Conservation (phyloP, 2,329 filamentous ascomycete genomes). For the Ophiostoma sp. region DNA sequence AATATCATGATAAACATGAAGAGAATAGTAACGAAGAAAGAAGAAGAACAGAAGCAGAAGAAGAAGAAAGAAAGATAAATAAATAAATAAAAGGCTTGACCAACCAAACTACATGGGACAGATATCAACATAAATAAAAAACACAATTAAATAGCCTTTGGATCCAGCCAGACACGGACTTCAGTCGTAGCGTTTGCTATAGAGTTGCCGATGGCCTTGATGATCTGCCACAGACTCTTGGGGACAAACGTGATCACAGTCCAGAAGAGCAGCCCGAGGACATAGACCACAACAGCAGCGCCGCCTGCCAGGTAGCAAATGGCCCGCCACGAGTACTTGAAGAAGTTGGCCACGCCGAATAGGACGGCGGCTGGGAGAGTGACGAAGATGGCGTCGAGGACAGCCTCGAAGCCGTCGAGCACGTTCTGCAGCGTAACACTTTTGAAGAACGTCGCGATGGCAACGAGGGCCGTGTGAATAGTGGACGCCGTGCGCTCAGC, state of each 20-base stretch:
- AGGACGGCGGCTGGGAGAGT: slow-evolving; percentile 25
- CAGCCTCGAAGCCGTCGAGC: slow-evolving; percentile 34
- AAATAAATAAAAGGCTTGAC: not conserved
- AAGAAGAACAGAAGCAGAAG: not conserved
- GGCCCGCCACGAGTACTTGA: not conserved
- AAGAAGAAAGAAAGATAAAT: not conserved
- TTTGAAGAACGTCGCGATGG: slow-evolving; percentile 31
- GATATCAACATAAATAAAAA: not conserved
- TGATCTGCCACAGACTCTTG: slow-evolving; percentile 14
- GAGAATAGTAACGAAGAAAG: not conserved
- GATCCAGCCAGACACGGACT: slow-evolving; percentile 18
- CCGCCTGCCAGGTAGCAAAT: not conserved
- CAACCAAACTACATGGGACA: not conserved
- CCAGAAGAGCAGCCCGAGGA: not conserved
- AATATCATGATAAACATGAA: not conserved
- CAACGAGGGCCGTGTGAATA: not conserved
- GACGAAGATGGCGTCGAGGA: slow-evolving; percentile 29
- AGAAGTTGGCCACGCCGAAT: slow-evolving; percentile 23
- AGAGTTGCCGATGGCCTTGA: slow-evolving; percentile 12
- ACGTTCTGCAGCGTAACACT: slow-evolving; percentile 38
- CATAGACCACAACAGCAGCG: not conserved
- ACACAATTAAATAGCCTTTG: slow-evolving; percentile 13
- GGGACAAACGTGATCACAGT: slow-evolving; percentile 14
- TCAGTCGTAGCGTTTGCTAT: slow-evolving; percentile 14
- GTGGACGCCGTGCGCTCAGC: not conserved